Percentiles rank a stretch among this genome's conserved stretches.
Evolutionary conservation across 768 basidiomycete genomes (phyloP).

Genomic region (Termitomyces sp.): DNA sequence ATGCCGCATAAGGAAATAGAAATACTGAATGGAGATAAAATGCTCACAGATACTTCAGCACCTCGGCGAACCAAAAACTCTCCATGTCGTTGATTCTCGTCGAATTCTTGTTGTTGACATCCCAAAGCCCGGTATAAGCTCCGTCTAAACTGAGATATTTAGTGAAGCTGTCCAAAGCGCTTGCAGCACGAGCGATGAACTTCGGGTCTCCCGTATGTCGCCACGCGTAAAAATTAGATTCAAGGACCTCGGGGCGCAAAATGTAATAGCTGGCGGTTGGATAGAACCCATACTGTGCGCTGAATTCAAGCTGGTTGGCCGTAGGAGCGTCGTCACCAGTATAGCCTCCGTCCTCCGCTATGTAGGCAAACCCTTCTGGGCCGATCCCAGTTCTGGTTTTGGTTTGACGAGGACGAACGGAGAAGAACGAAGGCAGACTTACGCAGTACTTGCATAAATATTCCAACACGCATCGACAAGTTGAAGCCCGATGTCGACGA

Average conservation of each 20-base stretch:
- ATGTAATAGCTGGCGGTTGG: slow-evolving; percentile 51
- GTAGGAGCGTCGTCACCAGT: slow-evolving; percentile 41
- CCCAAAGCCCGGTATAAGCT: slow-evolving; percentile 51
- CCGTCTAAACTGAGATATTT: slow-evolving; percentile 33
- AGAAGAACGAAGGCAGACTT: slow-evolving; percentile 14
- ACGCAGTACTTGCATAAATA: slow-evolving; percentile 71
- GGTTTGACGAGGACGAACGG: neutral
- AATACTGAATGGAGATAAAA: neutral
- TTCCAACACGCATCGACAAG: slow-evolving; percentile 76
- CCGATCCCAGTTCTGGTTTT: slow-evolving; percentile 65
- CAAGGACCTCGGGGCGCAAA: slow-evolving; percentile 72
- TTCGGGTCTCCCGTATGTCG: slow-evolving; percentile 64
- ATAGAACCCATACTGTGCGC: slow-evolving; percentile 60
- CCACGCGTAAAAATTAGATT: slow-evolving; percentile 80
- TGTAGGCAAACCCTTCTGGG: slow-evolving; percentile 63
- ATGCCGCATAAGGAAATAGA: neutral
- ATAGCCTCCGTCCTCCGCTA: slow-evolving; percentile 54
- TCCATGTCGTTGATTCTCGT: slow-evolving; percentile 52
- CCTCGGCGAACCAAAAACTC: slow-evolving; percentile 73
- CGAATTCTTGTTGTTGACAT: slow-evolving; percentile 45
- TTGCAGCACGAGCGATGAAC: slow-evolving; percentile 60
- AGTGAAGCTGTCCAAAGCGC: slow-evolving; percentile 56
- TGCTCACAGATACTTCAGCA: slow-evolving; percentile 65
- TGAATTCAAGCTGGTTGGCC: slow-evolving; percentile 42
- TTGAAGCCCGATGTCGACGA: slow-evolving; percentile 56